Percentiles rank a stretch among this genome's conserved stretches.
Evolutionary conservation across 331 rosid species (phyloP).

Genomic region (Malus hybrid): DNA sequence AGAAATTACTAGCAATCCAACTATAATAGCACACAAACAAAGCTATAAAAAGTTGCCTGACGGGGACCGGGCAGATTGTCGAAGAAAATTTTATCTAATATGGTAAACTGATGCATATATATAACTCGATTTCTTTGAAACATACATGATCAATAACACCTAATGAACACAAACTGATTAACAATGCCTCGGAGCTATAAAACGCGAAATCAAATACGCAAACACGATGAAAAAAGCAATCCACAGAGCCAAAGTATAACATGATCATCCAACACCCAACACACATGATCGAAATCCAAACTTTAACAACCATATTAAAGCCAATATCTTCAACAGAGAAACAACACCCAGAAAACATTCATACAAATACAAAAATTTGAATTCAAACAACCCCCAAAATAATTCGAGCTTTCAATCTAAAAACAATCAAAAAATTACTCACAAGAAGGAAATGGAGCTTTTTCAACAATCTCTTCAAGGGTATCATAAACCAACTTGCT

Average conservation of each 20-base stretch:
- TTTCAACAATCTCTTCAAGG: slow-evolving; percentile 54
- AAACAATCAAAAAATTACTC: slow-evolving; percentile 17
- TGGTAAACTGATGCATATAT: neutral
- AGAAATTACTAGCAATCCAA: neutral
- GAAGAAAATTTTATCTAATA: too few species aligned
- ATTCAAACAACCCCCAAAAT: neutral
- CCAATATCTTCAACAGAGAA: neutral
- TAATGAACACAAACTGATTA: neutral
- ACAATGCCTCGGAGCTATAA: neutral
- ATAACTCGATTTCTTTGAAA: neutral
- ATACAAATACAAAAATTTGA: neutral
- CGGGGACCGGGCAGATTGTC: too few species aligned
- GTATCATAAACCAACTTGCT: slow-evolving; percentile 85
- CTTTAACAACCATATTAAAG: neutral
- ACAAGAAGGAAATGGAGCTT: slow-evolving; percentile 65
- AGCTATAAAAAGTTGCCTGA: neutral
- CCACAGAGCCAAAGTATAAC: neutral
- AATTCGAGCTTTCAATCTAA: neutral
- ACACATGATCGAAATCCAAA: neutral
- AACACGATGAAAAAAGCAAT: neutral
- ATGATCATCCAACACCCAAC: neutral
- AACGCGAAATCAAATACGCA: neutral
- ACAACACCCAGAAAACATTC: neutral
- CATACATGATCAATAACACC: neutral
- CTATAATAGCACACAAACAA: neutral